Evolutionary conservation across 164 flowering plant genomes (phyloP), one percentile per base, ranked within the genome.

Genomic region (Magnolia officinalis): DNA sequence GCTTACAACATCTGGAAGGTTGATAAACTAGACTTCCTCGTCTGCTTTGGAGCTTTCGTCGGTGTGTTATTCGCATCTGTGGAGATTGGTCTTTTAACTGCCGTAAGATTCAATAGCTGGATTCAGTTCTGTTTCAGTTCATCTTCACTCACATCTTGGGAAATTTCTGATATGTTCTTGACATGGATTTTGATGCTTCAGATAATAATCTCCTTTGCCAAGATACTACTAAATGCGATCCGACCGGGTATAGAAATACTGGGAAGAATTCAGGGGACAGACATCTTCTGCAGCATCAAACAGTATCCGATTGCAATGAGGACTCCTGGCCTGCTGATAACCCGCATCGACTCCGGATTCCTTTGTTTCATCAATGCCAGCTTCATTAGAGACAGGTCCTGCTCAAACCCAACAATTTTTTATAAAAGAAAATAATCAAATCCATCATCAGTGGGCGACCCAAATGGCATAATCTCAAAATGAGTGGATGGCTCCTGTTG

Each of bases 311-410:
- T 80, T 84, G 96, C 93, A 23, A 72, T 71, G 0, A 84, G 78
- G 63, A 74, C 80, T 67, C 84, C 88, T 7, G 89, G 91, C 18
- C 61, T 89, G 58, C 68, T 88, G 50, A 76, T 85, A 4, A 71
- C 86, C 71, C 84, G 97, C 14, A 72, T 90, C 23, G 83, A 86
- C 75, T 86, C 93, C 20, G 83, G 81, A 19, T 82, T 87, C 13
- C 82, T 92, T n/a, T 92, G 94, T 80, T 94, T 94, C 80, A 85
- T 90, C n/a, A 94, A 94, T 85, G 90, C 97, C 68, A 90, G 83
- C 77, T 89, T 81, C 77, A 77, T 90, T 8, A 82, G 87, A 84
- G 92, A 90, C 80, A 89, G 94, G 98, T 92, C 69, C 1, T 21
- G 13, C 21, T 26, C 21, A 4, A 66, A 66, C 69, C 65, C 16